phyloP scores from a whole-genome alignment of 129 eudicot species.

The Mikania micrantha region DNA sequence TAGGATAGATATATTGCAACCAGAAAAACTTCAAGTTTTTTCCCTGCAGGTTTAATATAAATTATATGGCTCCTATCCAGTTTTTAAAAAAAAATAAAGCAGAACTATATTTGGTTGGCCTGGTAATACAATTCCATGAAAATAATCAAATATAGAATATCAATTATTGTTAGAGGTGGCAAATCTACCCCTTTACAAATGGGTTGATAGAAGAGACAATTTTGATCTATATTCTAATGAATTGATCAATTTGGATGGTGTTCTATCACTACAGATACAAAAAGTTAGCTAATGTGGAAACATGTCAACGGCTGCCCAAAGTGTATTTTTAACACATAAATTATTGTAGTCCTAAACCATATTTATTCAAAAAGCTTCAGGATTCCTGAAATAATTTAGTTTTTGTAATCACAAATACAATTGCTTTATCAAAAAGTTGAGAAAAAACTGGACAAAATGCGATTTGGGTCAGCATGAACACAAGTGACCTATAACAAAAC shows the following conservation, averaged over 20 bases:
- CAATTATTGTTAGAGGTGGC: background rate
- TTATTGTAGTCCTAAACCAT: background rate
- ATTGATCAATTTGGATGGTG: background rate
- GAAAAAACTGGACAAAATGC: background rate
- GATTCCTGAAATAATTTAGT: background rate
- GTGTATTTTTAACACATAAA: background rate
- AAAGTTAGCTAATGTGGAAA: background rate
- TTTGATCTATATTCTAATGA: background rate
- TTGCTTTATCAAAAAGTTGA: background rate
- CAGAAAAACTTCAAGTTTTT: background rate
- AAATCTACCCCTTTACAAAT: background rate
- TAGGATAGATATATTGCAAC: background rate
- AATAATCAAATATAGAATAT: background rate
- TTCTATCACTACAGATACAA: background rate
- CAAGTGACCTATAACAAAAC: background rate
- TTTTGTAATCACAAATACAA: background rate
- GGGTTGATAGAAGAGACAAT: background rate
- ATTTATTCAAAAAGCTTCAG: background rate
- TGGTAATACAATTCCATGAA: background rate
- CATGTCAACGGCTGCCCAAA: background rate
- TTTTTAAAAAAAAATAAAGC: background rate
- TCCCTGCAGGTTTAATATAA: background rate
- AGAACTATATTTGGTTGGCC: background rate
- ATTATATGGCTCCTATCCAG: background rate
- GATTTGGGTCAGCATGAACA: background rate